Base-by-base conservation (phyloP, 768 basidiomycete species). In the Podaxis pistillaris region DNA sequence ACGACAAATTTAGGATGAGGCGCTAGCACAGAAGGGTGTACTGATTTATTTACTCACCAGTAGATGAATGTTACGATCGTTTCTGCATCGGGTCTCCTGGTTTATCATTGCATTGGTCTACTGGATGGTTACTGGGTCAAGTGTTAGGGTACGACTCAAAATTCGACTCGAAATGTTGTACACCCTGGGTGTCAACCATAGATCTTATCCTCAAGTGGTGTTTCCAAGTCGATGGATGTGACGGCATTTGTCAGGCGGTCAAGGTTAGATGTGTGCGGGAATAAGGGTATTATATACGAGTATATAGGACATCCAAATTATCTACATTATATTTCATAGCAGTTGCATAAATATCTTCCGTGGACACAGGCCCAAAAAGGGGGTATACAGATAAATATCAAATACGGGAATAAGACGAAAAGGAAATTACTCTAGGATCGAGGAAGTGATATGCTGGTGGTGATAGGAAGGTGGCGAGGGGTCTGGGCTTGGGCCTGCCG, bases 401-500 rank as follows among this genome's bases (percentile, higher is more conserved):
- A 24, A 38, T 37, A 40, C 33, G 58, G 15, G 13, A 2, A 13
- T 17, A 26, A 24, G 26, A 52, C 12, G 13, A 28, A 33, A 33
- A 9, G 33, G 36, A 2, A 2, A 24, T 40, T 60, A 19, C 5
- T 38, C 40, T 60, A 60, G 8, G 59, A 9, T 11, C 54, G 61
- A 26, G 55, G 61, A 17, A 62, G 37, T 22, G 61, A 62, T 49
- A 62, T 62, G 6, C 24, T 49, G 28, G 36, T 62, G 3, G 44
- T 51, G 17, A 56, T 41, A 24, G 61, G 61, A 11, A 62, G 28
- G 38, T 62, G 61, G 15, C 76, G 75, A 1, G 76, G 77, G 4
- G 64, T 66, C 64, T 80, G 80, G 6, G 79, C 78, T 64, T 81
- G 81, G 6, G 78, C 79, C 68, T 88, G 86, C 44, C 84, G 79